phyloP scores from a whole-genome alignment of 2,329 filamentous ascomycete genomes.

The Exophiala sideris region DNA sequence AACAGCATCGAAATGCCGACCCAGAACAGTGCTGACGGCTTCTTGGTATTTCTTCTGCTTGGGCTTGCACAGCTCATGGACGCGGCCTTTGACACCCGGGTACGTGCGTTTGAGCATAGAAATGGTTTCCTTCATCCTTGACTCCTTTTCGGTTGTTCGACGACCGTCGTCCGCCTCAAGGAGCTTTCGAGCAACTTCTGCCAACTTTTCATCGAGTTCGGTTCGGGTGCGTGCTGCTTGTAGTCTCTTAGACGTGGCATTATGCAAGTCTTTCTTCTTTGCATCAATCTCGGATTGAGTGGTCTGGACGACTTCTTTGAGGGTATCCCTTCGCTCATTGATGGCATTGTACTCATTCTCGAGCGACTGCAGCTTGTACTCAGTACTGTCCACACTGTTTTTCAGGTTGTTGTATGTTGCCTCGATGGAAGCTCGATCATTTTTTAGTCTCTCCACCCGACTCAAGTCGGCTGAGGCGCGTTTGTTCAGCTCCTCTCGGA shows the following conservation, averaged over 20 bases:
- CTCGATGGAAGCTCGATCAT: slow-evolving; percentile 86
- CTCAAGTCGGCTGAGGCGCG: slow-evolving; percentile 76
- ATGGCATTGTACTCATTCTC: slow-evolving; percentile 68
- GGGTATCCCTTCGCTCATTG: slow-evolving; percentile 62
- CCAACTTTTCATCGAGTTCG: slow-evolving; percentile 88
- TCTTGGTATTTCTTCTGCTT: slow-evolving; percentile 97
- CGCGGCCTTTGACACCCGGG: slow-evolving; percentile 83
- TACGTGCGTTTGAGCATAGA: slow-evolving; percentile 84
- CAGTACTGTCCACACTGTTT: slow-evolving; percentile 76
- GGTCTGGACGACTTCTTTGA: slow-evolving; percentile 62
- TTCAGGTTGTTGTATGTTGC: slow-evolving; percentile 86
- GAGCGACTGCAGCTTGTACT: slow-evolving; percentile 70
- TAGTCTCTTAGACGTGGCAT: slow-evolving; percentile 76
- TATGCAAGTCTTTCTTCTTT: slow-evolving; percentile 90
- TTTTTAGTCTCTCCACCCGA: slow-evolving; percentile 79
- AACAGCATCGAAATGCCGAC: slow-evolving; percentile 88
- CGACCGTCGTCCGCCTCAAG: slow-evolving; percentile 79
- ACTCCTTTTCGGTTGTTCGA: slow-evolving; percentile 79
- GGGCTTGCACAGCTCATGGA: slow-evolving; percentile 88
- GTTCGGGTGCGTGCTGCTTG: slow-evolving; percentile 77
- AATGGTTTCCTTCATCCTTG: slow-evolving; percentile 75
- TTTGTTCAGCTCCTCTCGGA: slow-evolving; percentile 80
- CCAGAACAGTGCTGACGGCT: slow-evolving; percentile 86
- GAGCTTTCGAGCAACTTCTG: slow-evolving; percentile 75
- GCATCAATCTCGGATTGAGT: slow-evolving; percentile 72